phyloP scores from a whole-genome alignment of 2,329 filamentous ascomycete genomes.

The Fusarium chaquense region DNA sequence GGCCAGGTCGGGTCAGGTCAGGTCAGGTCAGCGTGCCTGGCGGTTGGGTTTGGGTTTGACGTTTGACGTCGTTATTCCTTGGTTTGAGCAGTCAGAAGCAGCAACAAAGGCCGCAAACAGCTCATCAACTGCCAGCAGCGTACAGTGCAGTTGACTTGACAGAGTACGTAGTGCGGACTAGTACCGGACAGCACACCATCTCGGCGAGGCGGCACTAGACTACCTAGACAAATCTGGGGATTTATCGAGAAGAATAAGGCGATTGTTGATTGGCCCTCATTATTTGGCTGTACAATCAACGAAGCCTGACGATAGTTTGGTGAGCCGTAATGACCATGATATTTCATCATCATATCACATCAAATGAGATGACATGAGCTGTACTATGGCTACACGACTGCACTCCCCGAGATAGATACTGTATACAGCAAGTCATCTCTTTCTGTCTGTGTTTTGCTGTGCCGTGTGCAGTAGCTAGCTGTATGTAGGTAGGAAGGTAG shows the following conservation, averaged over 20 bases:
- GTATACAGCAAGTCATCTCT: not conserved
- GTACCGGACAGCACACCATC: constrained; percentile 26
- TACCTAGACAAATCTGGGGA: constrained; percentile 17
- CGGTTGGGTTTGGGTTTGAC: constrained; percentile 14
- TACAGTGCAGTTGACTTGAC: not conserved
- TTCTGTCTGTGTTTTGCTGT: not conserved
- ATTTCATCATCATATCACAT: constrained; percentile 3
- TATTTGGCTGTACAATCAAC: constrained; percentile 18
- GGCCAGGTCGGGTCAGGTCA: not conserved
- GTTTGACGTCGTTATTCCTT: constrained; percentile 19
- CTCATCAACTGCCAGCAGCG: constrained; percentile 23
- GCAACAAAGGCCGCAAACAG: constrained; percentile 32
- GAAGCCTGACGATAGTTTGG: constrained; percentile 29
- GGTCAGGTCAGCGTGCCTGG: constrained; percentile 26
- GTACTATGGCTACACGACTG: constrained; percentile 15
- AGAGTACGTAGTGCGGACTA: constrained; percentile 6
- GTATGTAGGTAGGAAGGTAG: not conserved
- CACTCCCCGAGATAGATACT: not conserved
- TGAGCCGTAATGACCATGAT: constrained; percentile 12
- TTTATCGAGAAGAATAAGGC: constrained; percentile 22
- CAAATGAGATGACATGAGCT: constrained; percentile 11
- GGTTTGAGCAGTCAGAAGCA: constrained; percentile 10
- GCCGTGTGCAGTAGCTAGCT: not conserved
- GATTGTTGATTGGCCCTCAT: constrained; percentile 25
- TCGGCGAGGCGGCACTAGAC: constrained; percentile 22